Base-by-base conservation (phyloP, 2,329 filamentous ascomycete genomes). In the Neoarthrinium moseri region DNA sequence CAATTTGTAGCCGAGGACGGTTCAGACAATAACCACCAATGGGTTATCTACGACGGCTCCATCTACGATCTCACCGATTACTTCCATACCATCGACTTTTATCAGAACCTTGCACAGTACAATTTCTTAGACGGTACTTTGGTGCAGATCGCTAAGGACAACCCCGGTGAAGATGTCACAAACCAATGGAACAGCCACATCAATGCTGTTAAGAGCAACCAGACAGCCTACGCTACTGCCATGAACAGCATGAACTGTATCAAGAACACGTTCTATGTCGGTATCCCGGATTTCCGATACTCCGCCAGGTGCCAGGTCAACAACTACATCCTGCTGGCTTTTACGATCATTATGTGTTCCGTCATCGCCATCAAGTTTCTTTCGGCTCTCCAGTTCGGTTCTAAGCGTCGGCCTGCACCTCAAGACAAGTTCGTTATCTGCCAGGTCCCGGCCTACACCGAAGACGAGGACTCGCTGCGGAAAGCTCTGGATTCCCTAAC, bases 381-480 rank as follows among this genome's bases (percentile, higher is more conserved):
- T 60, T 84, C 94, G 43, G 94, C 94, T 11, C 77, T 99, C 33
- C 94, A 96, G 60, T 89, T 99, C 50, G 91, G 92, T 36, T 91
- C 91, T 5, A 96, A 96, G 72, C 83, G 89, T 48, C 85, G 89
- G 15, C 94, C 94, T 3, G 80, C 87, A 5, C 87, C 91, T 29
- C 94, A 97, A 67, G 94, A 99, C 68, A 99, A 97, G 65, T 99
- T 99, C 59, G 91, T 99, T 57, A 97, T 99, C 55, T 97, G 94
- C 68, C 91, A 96, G 67, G 91, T 99, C 24, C 94, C 94, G 8
- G 94, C 94, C 5, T 99, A 99, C 63, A 99, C 94, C 0, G 94
- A 99, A 73, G 94, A 91, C 58, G 94, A 99, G 74, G 94, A 99
- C 59, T 92, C 91, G 4, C 74, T 99, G 7, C 80, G 94, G 45